Conservation (phyloP, 306 rosid species). For the Cucumis melo region DNA sequence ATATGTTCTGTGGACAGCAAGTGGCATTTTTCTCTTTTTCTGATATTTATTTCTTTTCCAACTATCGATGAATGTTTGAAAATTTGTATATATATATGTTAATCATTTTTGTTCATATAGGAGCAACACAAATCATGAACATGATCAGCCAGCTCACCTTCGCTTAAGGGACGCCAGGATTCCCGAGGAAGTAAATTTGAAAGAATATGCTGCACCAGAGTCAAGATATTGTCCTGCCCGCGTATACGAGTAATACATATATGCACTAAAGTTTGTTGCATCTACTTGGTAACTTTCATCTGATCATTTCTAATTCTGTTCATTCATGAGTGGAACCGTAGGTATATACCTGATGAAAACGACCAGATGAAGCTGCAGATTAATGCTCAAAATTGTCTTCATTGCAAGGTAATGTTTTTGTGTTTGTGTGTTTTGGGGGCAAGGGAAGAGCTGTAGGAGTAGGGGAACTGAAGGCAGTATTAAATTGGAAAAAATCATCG, state of each 20-base stretch:
- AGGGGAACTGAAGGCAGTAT: not conserved
- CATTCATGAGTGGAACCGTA: constrained; percentile 10
- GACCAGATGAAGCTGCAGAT: constrained; percentile 62
- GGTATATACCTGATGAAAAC: constrained; percentile 54
- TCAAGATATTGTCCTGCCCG: constrained; percentile 91
- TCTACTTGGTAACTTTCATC: not conserved
- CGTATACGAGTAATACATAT: constrained; percentile 77
- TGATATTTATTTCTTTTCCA: not conserved
- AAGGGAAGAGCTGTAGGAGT: not conserved
- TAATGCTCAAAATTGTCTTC: constrained; percentile 90
- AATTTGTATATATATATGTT: not conserved
- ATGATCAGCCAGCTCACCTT: constrained; percentile 94
- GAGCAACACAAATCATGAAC: constrained; percentile 98
- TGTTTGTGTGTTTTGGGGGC: not conserved
- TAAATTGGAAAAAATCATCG: not conserved
- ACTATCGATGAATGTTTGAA: constrained; percentile 9
- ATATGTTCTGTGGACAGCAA: not conserved
- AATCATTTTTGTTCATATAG: constrained; percentile 17
- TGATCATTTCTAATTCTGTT: not conserved
- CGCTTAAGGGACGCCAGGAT: constrained; percentile 56
- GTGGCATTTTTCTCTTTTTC: not conserved
- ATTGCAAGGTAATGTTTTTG: constrained; percentile 80
- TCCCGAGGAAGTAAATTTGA: constrained; percentile 65
- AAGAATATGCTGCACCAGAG: constrained; percentile 67
- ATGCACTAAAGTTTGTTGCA: not conserved